Base-by-base conservation (phyloP, 108 stramenopile species). In the Craspedostauros australis region DNA sequence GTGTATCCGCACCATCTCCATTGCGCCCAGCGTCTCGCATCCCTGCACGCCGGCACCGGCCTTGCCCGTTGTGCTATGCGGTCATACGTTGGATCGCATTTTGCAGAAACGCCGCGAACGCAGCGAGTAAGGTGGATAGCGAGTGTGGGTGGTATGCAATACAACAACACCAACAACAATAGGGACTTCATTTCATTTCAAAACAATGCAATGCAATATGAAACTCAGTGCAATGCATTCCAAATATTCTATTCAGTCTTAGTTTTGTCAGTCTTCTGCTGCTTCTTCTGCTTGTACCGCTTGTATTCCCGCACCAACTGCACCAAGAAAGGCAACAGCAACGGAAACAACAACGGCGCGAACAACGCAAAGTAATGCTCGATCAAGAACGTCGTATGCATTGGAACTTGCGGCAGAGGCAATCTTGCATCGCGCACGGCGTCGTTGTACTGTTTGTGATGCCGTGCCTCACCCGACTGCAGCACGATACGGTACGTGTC, bases 341-440 rank as follows among this genome's bases (percentile, higher is more conserved):
- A 41, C 3, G 85, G 85, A 61, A 86, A 73, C 4, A 86, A 44
- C n/a, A 86, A 32, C 12, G 85, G 85, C 8, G 68, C 53, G 39
- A 86, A 79, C 5, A 86, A 69, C 3, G 85, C 85, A 8, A 75
- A 41, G 49, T 71, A 77, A 56, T 86, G 85, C 49, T 86, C 85
- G n/a, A 52, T 11, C 3, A 75, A 73, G 42, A 82, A 80, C n/a
- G n/a, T n/a, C n/a, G n/a, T n/a, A n/a, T n/a, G n/a, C n/a, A n/a
- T n/a, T 44, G 21, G 43, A 12, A 2, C n/a, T 44, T 20, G 42
- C 6, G 42, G 42, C 42, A 24, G 39, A 16, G 40, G 52, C 36
- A 29, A 46, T 26, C 16, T 18, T 21, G 9, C 8, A n/a, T 16
- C 39, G 2, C 8, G 12, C 22, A 18, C 14, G n/a, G 19, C 47